Evolutionary conservation across 345 rosid species (phyloP), one percentile per base, ranked within the genome.

Genomic region (Populus ilicifolia): DNA sequence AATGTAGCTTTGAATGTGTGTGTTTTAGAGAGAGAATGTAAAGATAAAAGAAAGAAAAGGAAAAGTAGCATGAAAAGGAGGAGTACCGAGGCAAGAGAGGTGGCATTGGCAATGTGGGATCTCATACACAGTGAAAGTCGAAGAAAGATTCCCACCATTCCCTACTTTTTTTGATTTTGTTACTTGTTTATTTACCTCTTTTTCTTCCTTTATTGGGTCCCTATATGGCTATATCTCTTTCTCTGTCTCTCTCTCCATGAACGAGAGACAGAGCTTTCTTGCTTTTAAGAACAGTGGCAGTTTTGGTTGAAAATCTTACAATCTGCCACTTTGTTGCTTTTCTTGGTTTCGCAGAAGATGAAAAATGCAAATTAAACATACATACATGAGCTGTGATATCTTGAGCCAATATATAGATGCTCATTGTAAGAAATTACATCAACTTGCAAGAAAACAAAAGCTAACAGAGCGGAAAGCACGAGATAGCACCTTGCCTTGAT

Each of bases 41-140:
- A 27, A 50, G n/a, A 25, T 2, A 29, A 44, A 30, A 27, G 41
- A 61, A 33, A 33, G 21, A 80, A 2, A 69, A 79, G 71, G 66
- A 48, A 78, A 72, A 54, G 66, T 50, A 74, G 85, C 85, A 82
- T 86, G 76, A 85, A 86, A 85, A 85, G 86, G 81, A 66, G 74
- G 5, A 82, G 74, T 23, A 71, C n/a, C 67, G 56, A 33, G 17
- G 52, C 54, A 13, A 75, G 78, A 78, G 77, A 63, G 80, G 75
- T 21, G 78, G 80, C 84, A 23, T n/a, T n/a, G 41, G 70, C 38
- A 67, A 17, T 61, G 85, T 86, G 89, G 89, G 89, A 76, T 84
- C 87, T 16, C 25, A 54, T 81, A 56, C 48, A 75, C 84, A 77
- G 88, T 73, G 72, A 87, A 85, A 87, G 81, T 67, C 8, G 78